phyloP scores from a whole-genome alignment of 345 rosid species.

The Nasturtium officinale region DNA sequence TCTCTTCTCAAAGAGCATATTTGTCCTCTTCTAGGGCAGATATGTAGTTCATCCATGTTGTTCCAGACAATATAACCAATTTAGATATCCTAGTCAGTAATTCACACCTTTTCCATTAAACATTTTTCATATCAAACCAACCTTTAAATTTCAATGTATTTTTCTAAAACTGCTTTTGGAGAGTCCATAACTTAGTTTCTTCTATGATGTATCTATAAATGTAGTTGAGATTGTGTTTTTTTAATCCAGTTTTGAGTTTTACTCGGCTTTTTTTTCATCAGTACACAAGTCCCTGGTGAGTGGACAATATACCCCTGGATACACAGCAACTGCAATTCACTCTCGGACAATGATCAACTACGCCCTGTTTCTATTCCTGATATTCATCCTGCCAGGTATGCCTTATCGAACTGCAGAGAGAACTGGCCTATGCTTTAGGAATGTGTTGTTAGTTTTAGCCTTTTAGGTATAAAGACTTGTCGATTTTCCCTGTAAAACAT shows the following conservation, averaged over 20 bases:
- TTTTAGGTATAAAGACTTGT: background rate
- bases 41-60: slow-evolving; percentile 12
- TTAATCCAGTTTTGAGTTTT: slow-evolving; percentile 20
- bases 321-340: slow-evolving; percentile 94
- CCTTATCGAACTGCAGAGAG: background rate
- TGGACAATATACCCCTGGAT: slow-evolving; percentile 98
- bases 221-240: background rate
- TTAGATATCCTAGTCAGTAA: background rate
- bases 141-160: background rate
- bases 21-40: background rate
- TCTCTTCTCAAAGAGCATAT: slow-evolving; percentile 4
- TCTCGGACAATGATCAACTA: slow-evolving; percentile 86
- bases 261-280: slow-evolving; percentile 38
- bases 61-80: background rate
- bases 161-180: slow-evolving; percentile 11
- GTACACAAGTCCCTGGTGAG: slow-evolving; percentile 61
- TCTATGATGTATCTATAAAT: background rate
- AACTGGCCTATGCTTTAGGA: slow-evolving; percentile 7
- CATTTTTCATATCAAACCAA: background rate
- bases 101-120: background rate
- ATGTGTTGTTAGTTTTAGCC: slow-evolving; percentile 1
- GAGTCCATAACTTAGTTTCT: slow-evolving; percentile 7
- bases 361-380: slow-evolving; percentile 84
- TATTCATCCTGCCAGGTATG: slow-evolving; percentile 92
- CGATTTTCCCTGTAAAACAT: slow-evolving; percentile 4